A percentile compares a stretch with the other conserved stretches of the same genome.
Conservation (phyloP, 345 rosid genomes). For the Noccaea caerulescens region DNA sequence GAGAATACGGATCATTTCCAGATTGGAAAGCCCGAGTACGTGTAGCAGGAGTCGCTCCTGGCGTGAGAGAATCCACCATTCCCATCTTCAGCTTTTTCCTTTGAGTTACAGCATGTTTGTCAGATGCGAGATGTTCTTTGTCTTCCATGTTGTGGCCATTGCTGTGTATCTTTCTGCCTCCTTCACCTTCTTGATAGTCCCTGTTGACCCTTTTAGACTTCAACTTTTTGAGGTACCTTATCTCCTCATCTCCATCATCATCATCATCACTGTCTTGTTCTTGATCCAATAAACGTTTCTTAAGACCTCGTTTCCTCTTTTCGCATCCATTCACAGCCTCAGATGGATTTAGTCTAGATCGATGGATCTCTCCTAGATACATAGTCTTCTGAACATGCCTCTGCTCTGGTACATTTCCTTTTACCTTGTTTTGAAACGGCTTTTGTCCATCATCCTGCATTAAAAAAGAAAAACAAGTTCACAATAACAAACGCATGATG, state of each 20-base stretch:
- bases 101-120: constrained; percentile 42
- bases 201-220: constrained; percentile 49
- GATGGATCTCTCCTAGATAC: constrained; percentile 46
- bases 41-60: constrained; percentile 52
- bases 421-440: constrained; percentile 39
- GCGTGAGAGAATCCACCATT: constrained; percentile 43
- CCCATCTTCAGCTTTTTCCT: constrained; percentile 53
- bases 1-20: constrained; percentile 54
- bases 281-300: constrained; percentile 55
- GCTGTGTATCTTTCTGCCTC: constrained; percentile 38
- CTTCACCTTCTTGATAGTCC: constrained; percentile 42
- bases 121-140: constrained; percentile 45
- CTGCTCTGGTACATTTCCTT: constrained; percentile 50
- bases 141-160: constrained; percentile 47
- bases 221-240: constrained; percentile 63
- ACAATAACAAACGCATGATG: not conserved
- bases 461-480: constrained; percentile 8
- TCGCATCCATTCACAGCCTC: constrained; percentile 47
- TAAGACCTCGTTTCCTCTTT: constrained; percentile 64
- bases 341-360: constrained; percentile 44
- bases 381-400: constrained; percentile 48
- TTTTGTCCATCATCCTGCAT: constrained; percentile 47
- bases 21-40: constrained; percentile 66
- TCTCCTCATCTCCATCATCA: constrained; percentile 65
- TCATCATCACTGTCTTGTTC: constrained; percentile 49